Evolutionary conservation across 2,329 filamentous ascomycete genomes (phyloP).

Genomic region (Cryphonectria radicalis): DNA sequence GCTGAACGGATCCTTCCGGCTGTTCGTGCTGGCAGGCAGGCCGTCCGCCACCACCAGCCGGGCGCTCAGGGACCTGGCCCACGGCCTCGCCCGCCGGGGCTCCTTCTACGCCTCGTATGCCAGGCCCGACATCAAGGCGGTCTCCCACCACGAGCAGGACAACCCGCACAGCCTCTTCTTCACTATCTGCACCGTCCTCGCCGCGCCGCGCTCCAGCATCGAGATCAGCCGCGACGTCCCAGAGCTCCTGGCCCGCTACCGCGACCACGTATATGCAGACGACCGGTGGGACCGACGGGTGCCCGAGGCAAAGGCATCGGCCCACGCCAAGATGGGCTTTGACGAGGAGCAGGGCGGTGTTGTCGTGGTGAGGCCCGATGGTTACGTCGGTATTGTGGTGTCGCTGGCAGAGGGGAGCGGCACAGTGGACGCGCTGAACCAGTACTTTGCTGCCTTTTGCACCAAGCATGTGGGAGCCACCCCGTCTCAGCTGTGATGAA

Average conservation of each 20-base stretch:
- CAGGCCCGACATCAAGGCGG: conserved; percentile 61
- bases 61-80: conserved; percentile 73
- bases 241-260: conserved; percentile 71
- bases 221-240: conserved; percentile 76
- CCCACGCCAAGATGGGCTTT: conserved; percentile 86
- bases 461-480: conserved; percentile 59
- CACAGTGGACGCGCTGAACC: conserved; percentile 80
- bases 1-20: conserved; percentile 83
- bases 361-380: conserved; percentile 84
- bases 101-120: conserved; percentile 75
- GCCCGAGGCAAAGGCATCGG: conserved; percentile 70
- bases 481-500: conserved; percentile 44
- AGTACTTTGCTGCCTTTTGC: conserved; percentile 77
- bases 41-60: conserved; percentile 60
- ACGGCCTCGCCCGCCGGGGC: conserved; percentile 63
- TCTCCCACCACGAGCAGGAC: conserved; percentile 78
- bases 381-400: conserved; percentile 80
- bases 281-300: conserved; percentile 76
- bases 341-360: conserved; percentile 75
- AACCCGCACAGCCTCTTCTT: conserved; percentile 86
- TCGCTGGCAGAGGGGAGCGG: conserved; percentile 74
- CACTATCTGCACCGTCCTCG: conserved; percentile 77
- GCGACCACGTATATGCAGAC: conserved; percentile 84
- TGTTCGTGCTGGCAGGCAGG: conserved; percentile 83
- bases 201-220: conserved; percentile 67